A percentile compares a stretch with the other conserved stretches of the same genome.
These are phyloP conservation scores for Cladophialophora yegresii DNA, from an alignment of 2,329 filamentous ascomycete species.

Conservation along the genomic window DNA sequence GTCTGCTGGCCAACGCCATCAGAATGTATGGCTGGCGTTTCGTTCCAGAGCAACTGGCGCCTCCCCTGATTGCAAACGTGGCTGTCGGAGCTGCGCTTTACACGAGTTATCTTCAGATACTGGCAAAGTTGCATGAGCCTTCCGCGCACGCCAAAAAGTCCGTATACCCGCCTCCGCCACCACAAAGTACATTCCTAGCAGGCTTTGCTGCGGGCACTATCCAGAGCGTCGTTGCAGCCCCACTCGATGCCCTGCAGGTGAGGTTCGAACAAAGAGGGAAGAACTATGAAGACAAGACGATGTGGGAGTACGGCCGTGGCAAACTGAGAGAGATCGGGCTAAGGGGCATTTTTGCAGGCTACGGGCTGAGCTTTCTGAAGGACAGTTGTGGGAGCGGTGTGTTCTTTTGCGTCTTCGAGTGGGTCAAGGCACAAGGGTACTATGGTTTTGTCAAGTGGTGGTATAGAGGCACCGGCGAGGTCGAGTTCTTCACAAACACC, in stretches of 20 bases:
- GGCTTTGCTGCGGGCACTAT: constrained; percentile 61
- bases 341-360: constrained; percentile 65
- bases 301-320: constrained; percentile 63
- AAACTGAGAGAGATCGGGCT: constrained; percentile 62
- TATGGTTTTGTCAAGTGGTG: constrained; percentile 62
- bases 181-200: constrained; percentile 58
- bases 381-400: constrained; percentile 62
- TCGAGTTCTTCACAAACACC: not conserved
- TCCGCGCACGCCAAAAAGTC: constrained; percentile 59
- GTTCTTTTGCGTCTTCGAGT: constrained; percentile 66
- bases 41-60: constrained; percentile 65
- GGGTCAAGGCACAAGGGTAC: constrained; percentile 63
- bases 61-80: constrained; percentile 64
- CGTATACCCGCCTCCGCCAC: constrained; percentile 60
- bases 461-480: constrained; percentile 48
- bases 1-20: constrained; percentile 62
- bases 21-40: constrained; percentile 65
- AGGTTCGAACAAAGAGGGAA: constrained; percentile 56
- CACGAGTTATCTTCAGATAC: constrained; percentile 62
- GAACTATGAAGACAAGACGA: constrained; percentile 51
- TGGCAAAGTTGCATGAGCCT: constrained; percentile 60
- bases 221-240: constrained; percentile 64
- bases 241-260: constrained; percentile 64
- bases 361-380: constrained; percentile 59
- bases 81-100: constrained; percentile 64